Base-by-base conservation (phyloP, 352 stramenopile genomes). In the Phytophthora brassicae region DNA sequence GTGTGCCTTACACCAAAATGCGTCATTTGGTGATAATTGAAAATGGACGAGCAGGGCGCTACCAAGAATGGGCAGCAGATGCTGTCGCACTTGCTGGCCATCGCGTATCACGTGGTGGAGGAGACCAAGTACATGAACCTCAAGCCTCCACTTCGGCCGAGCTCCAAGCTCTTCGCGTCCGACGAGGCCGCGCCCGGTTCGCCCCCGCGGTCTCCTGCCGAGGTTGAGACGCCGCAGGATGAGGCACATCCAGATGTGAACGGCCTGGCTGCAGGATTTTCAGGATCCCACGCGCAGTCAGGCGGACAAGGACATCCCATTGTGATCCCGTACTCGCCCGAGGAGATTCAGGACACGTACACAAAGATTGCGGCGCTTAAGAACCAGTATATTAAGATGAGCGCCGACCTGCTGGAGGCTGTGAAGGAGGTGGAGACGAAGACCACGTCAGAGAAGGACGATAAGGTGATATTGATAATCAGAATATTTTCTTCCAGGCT, bases 271-370 rank as follows among this genome's bases (percentile, higher is more conserved):
- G 57, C 68, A n/a, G 72, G 67, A 19, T 71, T 71, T 9, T 45
- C 52, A 2, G 63, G 76, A 23, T 28, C 48, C 0, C 74, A 84
- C 44, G n/a, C 51, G 4, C 68, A 85, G 22, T 16, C 43, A 20
- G 42, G 48, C 20, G 60, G 42, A 14, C 53, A 70, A 4, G 48
- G 58, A 20, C 72, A 91, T 55, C 58, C 69, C 17, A 61, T 75
- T 2, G 79, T 90, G 55, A 87, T 88, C 29, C 79, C 83, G 26
- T 91, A 86, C 64, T 73, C 75, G n/a, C 79, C 75, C 14, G 86
- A 94, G 55, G 86, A 94, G 68, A 90, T 93, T 41, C 84, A 92
- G 68, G 86, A 94, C 60, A 91, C 86, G 58, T 94, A 87, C 65
- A 90, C 86, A 55, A 90, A 87, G 56, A 87, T 94, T 47, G 78